phyloP scores from a whole-genome alignment of 257 asterid genomes.

The Eustoma russellianum region DNA sequence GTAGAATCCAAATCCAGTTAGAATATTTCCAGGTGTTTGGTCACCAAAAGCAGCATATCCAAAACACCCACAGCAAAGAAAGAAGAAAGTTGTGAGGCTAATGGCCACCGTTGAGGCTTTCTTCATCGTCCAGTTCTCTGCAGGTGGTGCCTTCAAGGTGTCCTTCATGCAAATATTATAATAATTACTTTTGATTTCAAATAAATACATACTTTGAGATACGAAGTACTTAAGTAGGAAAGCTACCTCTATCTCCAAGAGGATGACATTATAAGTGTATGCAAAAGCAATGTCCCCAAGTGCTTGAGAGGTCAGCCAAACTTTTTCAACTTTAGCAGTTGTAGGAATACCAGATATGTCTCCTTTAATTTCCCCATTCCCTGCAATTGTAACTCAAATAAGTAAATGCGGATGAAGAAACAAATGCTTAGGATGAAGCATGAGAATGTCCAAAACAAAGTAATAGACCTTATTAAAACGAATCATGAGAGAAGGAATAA shows the following conservation, averaged over 20 bases:
- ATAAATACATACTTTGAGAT: not conserved
- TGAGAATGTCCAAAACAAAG: too few species aligned
- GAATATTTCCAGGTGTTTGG: conserved; percentile 51
- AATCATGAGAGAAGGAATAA: too few species aligned
- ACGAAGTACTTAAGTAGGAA: not conserved
- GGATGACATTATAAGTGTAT: conserved; percentile 52
- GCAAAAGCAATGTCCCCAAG: conserved; percentile 73
- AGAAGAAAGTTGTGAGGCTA: conserved; percentile 41
- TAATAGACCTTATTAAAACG: too few species aligned
- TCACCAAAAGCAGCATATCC: conserved; percentile 74
- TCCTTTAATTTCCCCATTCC: conserved; percentile 57
- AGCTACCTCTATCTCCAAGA: conserved; percentile 60
- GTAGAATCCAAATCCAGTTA: conserved; percentile 65
- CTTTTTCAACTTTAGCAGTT: conserved; percentile 23
- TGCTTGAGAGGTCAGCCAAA: conserved; percentile 60
- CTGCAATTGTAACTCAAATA: conserved; percentile 18
- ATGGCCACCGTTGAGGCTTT: conserved; percentile 39
- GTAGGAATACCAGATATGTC: conserved; percentile 8
- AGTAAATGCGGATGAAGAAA: not conserved
- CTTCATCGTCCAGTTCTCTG: conserved; percentile 60
- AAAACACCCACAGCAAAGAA: conserved; percentile 48
- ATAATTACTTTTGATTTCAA: not conserved
- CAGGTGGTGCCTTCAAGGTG: conserved; percentile 59
- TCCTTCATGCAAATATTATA: conserved; percentile 26
- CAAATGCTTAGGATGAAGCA: not conserved